Evolutionary conservation across 352 stramenopile species (phyloP).

Genomic region (Peronospora farinosa): DNA sequence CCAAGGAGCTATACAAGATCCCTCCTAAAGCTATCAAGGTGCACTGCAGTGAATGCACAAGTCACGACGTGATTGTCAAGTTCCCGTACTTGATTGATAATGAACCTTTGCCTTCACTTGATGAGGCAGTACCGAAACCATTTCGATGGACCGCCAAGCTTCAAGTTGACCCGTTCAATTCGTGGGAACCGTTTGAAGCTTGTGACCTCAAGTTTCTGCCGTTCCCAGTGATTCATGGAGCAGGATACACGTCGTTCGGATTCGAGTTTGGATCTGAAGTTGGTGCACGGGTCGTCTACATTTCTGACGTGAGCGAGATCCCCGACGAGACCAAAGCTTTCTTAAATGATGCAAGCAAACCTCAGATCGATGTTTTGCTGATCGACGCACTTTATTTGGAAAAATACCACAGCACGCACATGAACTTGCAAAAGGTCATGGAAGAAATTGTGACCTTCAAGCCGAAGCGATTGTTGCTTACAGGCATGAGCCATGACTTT

Average conservation of each 20-base stretch:
- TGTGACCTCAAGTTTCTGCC: slow-evolving; percentile 47
- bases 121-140: slow-evolving; percentile 23
- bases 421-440: slow-evolving; percentile 72
- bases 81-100: slow-evolving; percentile 78
- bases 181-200: slow-evolving; percentile 46
- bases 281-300: slow-evolving; percentile 75
- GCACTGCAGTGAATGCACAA: slow-evolving; percentile 54
- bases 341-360: slow-evolving; percentile 47
- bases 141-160: slow-evolving; percentile 83
- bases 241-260: slow-evolving; percentile 65
- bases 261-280: slow-evolving; percentile 78
- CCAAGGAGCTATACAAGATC: slow-evolving; percentile 58
- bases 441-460: slow-evolving; percentile 54
- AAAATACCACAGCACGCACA: slow-evolving; percentile 80
- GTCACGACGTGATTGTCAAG: slow-evolving; percentile 51
- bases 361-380: slow-evolving; percentile 70
- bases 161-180: slow-evolving; percentile 48
- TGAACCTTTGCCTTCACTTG: slow-evolving; percentile 4
- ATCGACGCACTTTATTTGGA: slow-evolving; percentile 76
- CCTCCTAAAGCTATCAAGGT: slow-evolving; percentile 46
- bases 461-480: slow-evolving; percentile 69
- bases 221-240: slow-evolving; percentile 78
- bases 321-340: slow-evolving; percentile 47
- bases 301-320: slow-evolving; percentile 83
- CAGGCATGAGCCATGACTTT: slow-evolving; percentile 83